phyloP scores from a whole-genome alignment of 106 monocot genomes.

The Acorus gramineus region DNA sequence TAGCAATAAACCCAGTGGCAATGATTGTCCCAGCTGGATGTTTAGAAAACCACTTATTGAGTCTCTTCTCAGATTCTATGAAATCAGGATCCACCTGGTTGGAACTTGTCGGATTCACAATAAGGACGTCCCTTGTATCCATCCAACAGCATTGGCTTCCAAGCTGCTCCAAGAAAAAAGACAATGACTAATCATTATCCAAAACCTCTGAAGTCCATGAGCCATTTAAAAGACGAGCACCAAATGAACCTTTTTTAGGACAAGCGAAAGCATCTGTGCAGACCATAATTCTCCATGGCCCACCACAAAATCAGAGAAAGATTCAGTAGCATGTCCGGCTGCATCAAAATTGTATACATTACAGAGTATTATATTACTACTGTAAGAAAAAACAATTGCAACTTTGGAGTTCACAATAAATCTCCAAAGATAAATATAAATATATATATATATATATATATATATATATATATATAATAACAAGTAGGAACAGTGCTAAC shows the following conservation, averaged over 20 bases:
- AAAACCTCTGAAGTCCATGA: not conserved
- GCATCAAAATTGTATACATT: not conserved
- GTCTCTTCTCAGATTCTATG: slow-evolving; percentile 65
- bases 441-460: no score
- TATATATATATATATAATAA: no score
- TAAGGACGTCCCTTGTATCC: slow-evolving; percentile 89
- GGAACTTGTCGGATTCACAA: slow-evolving; percentile 77
- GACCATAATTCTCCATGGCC: slow-evolving; percentile 99
- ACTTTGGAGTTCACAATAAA: no score
- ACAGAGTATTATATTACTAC: not conserved
- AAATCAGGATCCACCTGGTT: slow-evolving; percentile 97
- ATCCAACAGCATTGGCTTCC: slow-evolving; percentile 88
- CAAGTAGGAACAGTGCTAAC: slow-evolving; percentile 15
- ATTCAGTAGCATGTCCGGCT: slow-evolving; percentile 98
- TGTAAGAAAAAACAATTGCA: not conserved
- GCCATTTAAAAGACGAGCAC: no score
- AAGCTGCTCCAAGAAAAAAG: slow-evolving; percentile 33
- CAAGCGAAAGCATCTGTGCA: slow-evolving; percentile 84
- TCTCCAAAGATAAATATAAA: no score
- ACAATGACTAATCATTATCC: not conserved
- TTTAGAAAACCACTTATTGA: slow-evolving; percentile 68
- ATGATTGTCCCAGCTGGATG: slow-evolving; percentile 55
- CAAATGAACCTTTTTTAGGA: slow-evolving; percentile 61
- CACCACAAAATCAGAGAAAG: slow-evolving; percentile 97
- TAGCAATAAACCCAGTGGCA: slow-evolving; percentile 98